Conservation (phyloP, 768 basidiomycete genomes). For the Lactarius hengduanensis region DNA sequence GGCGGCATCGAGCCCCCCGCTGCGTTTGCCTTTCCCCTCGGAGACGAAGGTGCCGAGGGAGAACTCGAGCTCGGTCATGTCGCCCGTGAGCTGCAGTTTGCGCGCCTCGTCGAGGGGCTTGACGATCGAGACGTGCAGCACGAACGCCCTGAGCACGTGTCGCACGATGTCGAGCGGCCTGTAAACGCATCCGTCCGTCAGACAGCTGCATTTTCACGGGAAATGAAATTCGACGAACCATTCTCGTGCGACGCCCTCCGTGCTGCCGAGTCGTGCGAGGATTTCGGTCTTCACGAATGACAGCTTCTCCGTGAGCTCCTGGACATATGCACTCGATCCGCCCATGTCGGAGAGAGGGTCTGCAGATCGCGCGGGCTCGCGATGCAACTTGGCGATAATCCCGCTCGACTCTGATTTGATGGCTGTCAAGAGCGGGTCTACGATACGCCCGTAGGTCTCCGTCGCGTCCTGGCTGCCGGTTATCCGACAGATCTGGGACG, state of each 20-base stretch:
- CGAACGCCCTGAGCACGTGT: constrained; percentile 80
- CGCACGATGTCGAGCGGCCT: constrained; percentile 55
- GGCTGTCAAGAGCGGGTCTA: constrained; percentile 60
- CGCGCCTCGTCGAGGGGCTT: constrained; percentile 89
- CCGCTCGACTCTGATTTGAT: constrained; percentile 79
- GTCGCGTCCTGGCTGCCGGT: constrained; percentile 46
- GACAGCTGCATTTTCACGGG: neutral
- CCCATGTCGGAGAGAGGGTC: constrained; percentile 57
- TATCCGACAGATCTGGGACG: neutral
- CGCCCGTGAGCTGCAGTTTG: constrained; percentile 90
- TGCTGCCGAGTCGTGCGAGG: constrained; percentile 57
- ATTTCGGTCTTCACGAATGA: constrained; percentile 78
- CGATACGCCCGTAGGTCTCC: constrained; percentile 51
- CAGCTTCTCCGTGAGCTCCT: constrained; percentile 87
- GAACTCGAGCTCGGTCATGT: constrained; percentile 97
- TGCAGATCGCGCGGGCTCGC: constrained; percentile 68
- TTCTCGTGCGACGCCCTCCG: constrained; percentile 67
- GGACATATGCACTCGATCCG: constrained; percentile 83
- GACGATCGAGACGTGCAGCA: constrained; percentile 91
- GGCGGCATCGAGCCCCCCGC: constrained; percentile 63
- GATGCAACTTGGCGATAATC: constrained; percentile 81
- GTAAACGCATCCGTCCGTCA: neutral
- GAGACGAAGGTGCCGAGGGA: constrained; percentile 76
- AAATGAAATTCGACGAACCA: constrained; percentile 54
- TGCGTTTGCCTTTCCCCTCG: constrained; percentile 54